phyloP scores from a whole-genome alignment of 768 basidiomycete species.

The Ephemerocybe angulata region DNA sequence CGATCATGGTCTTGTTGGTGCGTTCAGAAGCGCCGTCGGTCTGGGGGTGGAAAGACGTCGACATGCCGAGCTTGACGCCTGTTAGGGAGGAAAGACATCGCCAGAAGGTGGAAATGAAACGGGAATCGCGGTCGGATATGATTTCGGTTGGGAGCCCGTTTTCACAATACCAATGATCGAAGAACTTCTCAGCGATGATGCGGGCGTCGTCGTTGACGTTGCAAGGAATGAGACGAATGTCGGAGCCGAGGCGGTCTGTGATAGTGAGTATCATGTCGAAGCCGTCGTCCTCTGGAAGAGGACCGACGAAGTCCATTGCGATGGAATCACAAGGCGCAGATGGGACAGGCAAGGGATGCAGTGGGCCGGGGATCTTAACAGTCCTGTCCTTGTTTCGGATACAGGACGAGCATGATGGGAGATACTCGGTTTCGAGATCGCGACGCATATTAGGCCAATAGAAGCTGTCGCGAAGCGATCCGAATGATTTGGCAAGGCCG shows the following conservation, averaged over 20 bases:
- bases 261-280: slow-evolving; percentile 5
- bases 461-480: slow-evolving; percentile 16
- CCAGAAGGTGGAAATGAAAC: slow-evolving; percentile 30
- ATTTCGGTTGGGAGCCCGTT: slow-evolving; percentile 29
- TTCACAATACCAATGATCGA: slow-evolving; percentile 26
- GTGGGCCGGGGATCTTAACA: slow-evolving; percentile 25
- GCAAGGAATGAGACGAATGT: slow-evolving; percentile 12
- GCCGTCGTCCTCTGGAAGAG: too few species aligned
- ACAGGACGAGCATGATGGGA: slow-evolving; percentile 31
- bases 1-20: slow-evolving; percentile 31
- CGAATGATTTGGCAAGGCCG: slow-evolving; percentile 31
- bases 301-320: slow-evolving; percentile 11
- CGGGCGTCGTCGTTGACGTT: not conserved
- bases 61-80: slow-evolving; percentile 27
- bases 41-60: slow-evolving; percentile 40
- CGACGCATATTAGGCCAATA: slow-evolving; percentile 36
- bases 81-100: slow-evolving; percentile 20
- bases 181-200: slow-evolving; percentile 13
- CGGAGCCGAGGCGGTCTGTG: slow-evolving; percentile 4
- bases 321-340: not conserved
- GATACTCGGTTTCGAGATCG: slow-evolving; percentile 29
- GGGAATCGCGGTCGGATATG: slow-evolving; percentile 28
- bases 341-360: slow-evolving; percentile 20
- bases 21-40: slow-evolving; percentile 35
- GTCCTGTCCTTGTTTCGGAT: slow-evolving; percentile 34